Percentiles rank a stretch among this genome's conserved stretches.
phyloP scores from a whole-genome alignment of 768 basidiomycete genomes.

The Termitomyces sp. region DNA sequence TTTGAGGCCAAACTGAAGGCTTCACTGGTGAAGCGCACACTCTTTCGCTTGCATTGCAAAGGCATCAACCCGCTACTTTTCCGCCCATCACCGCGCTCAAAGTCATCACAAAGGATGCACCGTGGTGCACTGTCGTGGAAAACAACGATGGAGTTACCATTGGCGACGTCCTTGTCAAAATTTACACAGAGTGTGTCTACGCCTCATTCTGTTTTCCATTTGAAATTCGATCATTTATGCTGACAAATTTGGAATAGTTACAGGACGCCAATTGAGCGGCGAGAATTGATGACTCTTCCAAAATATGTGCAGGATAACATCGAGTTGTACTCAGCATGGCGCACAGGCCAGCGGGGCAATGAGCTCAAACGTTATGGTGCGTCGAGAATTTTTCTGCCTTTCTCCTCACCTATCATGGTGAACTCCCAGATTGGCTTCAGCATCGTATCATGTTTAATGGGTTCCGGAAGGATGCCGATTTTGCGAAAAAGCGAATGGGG shows the following conservation, averaged over 20 bases:
- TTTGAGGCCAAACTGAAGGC: background rate
- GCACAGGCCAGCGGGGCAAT: background rate
- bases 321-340: background rate
- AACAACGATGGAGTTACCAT: background rate
- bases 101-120: background rate
- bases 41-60: background rate
- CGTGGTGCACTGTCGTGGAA: background rate
- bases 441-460: background rate
- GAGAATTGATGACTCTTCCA: background rate
- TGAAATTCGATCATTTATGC: background rate
- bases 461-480: background rate
- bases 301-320: background rate
- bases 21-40: background rate
- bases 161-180: background rate
- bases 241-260: background rate
- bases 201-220: background rate
- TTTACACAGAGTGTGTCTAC: background rate
- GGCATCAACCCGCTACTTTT: background rate
- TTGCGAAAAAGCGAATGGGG: background rate
- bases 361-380: background rate
- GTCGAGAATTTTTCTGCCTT: background rate
- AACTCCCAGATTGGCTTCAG: background rate
- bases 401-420: background rate
- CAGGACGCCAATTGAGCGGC: background rate
- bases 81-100: background rate